Percentiles rank a stretch among this genome's conserved stretches.
Evolutionary conservation across 805 yeast genomes (phyloP).

Genomic region (Saccharomycopsis synnaedendra): DNA sequence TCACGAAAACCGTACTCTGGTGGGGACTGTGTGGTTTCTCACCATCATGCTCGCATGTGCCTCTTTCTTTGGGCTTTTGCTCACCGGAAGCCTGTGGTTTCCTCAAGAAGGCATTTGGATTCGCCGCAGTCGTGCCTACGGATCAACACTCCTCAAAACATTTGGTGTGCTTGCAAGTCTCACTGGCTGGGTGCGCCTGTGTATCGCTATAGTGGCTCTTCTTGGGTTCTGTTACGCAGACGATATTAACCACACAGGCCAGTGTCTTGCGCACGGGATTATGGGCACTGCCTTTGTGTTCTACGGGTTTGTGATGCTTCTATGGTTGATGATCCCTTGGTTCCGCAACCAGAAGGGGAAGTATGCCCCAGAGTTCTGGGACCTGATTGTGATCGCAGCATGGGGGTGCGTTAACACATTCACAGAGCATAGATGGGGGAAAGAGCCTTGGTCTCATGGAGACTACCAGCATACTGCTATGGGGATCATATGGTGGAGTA

Average conservation of each 20-base stretch:
- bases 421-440: constrained; percentile 88
- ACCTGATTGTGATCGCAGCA: constrained; percentile 62
- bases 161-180: constrained; percentile 36
- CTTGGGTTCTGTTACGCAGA: constrained; percentile 69
- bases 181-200: constrained; percentile 69
- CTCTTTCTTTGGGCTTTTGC: constrained; percentile 41
- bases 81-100: constrained; percentile 40
- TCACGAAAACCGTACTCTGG: constrained; percentile 55
- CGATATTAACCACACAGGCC: constrained; percentile 66
- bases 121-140: background rate
- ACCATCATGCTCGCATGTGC: constrained; percentile 34
- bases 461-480: constrained; percentile 92
- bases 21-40: constrained; percentile 59
- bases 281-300: constrained; percentile 85
- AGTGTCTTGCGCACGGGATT: constrained; percentile 93
- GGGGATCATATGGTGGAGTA: constrained; percentile 97
- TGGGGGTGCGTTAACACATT: constrained; percentile 95
- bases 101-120: constrained; percentile 17
- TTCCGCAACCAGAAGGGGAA: constrained; percentile 38
- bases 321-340: constrained; percentile 69
- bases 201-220: constrained; percentile 73
- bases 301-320: constrained; percentile 62
- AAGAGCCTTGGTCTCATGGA: constrained; percentile 82
- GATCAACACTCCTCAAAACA: constrained; percentile 28
- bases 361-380: constrained; percentile 76